Conservation (phyloP, 805 yeast genomes). For the Saccharomyces paradoxus region DNA sequence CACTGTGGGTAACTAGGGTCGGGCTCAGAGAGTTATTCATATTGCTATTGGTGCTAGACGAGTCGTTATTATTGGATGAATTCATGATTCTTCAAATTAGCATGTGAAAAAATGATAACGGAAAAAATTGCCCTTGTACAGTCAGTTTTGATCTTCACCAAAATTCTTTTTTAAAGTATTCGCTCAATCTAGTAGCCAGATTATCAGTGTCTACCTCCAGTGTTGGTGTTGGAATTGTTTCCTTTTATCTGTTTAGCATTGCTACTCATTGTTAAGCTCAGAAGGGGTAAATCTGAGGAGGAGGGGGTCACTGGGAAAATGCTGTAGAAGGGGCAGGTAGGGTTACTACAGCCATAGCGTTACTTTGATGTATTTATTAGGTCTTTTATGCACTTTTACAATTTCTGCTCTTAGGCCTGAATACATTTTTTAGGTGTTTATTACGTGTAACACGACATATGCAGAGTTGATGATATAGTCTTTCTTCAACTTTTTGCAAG, state of each 20-base stretch:
- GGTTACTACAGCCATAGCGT: not conserved
- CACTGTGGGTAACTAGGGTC: not conserved
- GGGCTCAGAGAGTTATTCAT: constrained; percentile 4
- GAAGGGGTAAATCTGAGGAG: not conserved
- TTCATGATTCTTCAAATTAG: not conserved
- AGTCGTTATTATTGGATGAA: constrained; percentile 4
- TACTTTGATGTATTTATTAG: not conserved
- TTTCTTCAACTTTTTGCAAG: not conserved
- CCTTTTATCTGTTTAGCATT: not conserved
- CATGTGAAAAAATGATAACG: not conserved
- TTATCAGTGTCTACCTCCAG: not conserved
- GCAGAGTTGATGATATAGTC: not conserved
- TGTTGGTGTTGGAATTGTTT: not conserved
- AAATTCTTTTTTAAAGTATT: not conserved
- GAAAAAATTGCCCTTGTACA: not conserved
- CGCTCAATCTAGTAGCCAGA: no score
- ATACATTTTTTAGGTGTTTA: not conserved
- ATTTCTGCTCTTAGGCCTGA: no score
- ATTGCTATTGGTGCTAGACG: constrained; percentile 3
- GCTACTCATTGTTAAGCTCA: not conserved
- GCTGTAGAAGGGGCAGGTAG: not conserved
- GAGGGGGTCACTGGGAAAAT: not conserved
- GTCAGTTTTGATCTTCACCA: not conserved
- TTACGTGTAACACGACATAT: not conserved
- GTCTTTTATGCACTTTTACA: not conserved